These are phyloP conservation scores for Diaporthe australafricana DNA, from an alignment of 2,329 filamentous ascomycete species.

Conservation along the genomic window DNA sequence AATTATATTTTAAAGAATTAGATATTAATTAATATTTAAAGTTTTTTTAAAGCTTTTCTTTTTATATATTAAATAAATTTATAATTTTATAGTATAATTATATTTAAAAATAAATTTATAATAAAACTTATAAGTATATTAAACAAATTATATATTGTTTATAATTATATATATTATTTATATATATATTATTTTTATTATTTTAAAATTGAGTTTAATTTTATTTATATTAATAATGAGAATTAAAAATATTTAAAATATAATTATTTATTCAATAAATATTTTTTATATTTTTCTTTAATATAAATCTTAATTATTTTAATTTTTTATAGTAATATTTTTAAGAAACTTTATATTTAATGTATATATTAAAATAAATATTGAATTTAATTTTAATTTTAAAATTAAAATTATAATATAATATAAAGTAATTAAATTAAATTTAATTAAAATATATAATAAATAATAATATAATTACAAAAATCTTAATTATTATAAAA, in stretches of 20 bases:
- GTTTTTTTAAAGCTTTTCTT: neutral
- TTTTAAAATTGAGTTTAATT: neutral
- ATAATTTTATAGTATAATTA: neutral
- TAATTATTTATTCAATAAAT: no score
- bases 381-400: conserved; percentile 40
- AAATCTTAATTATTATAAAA: neutral
- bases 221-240: neutral
- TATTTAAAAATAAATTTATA: neutral
- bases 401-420: neutral
- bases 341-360: conserved; percentile 48
- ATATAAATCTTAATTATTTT: no score
- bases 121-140: neutral
- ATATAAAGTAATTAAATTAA: neutral
- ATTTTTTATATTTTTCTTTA: no score
- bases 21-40: neutral
- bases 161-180: neutral
- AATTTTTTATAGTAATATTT: no score
- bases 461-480: no score
- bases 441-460: no score
- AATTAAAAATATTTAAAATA: no score
- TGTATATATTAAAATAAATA: conserved; percentile 39
- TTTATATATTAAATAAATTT: neutral
- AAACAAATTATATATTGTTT: neutral
- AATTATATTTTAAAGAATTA: no score
- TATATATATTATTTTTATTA: neutral